Conservation (phyloP, 2,329 filamentous ascomycete genomes). For the Colletotrichum euphorbiae region DNA sequence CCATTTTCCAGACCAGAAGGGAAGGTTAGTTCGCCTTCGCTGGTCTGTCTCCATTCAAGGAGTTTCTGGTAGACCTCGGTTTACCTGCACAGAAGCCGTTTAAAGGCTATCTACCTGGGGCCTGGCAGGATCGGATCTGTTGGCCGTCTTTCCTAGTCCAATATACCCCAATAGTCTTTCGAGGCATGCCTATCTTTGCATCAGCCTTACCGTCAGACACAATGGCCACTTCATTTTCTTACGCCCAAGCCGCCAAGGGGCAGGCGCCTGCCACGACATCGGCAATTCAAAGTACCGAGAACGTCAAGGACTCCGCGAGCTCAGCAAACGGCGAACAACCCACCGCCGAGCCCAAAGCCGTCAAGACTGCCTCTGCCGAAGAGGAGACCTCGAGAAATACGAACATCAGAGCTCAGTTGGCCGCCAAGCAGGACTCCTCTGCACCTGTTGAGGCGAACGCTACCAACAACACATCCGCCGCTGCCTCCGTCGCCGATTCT, state of each 20-base stretch:
- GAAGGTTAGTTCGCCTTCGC: conserved; percentile 52
- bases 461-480: conserved; percentile 47
- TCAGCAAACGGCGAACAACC: conserved; percentile 35
- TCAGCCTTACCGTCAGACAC: conserved; percentile 41
- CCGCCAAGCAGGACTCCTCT: conserved; percentile 44
- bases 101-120: conserved; percentile 30
- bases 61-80: conserved; percentile 34
- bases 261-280: conserved; percentile 58
- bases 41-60: conserved; percentile 45
- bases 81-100: conserved; percentile 25
- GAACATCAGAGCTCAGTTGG: conserved; percentile 27
- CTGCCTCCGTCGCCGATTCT: conserved; percentile 53
- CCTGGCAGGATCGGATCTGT: conserved; percentile 36
- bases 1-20: conserved; percentile 43
- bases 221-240: conserved; percentile 80
- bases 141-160: conserved; percentile 33
- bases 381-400: conserved; percentile 36
- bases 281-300: conserved; percentile 47
- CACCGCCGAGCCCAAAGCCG: conserved; percentile 24
- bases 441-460: conserved; percentile 16
- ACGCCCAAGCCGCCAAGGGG: conserved; percentile 94
- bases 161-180: conserved; percentile 21
- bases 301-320: conserved; percentile 44
- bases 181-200: conserved; percentile 37
- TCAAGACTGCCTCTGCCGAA: conserved; percentile 22